These are phyloP conservation scores for Jatropha podagrica DNA, from an alignment of 441 rosid genomes.

Conservation along the genomic window DNA sequence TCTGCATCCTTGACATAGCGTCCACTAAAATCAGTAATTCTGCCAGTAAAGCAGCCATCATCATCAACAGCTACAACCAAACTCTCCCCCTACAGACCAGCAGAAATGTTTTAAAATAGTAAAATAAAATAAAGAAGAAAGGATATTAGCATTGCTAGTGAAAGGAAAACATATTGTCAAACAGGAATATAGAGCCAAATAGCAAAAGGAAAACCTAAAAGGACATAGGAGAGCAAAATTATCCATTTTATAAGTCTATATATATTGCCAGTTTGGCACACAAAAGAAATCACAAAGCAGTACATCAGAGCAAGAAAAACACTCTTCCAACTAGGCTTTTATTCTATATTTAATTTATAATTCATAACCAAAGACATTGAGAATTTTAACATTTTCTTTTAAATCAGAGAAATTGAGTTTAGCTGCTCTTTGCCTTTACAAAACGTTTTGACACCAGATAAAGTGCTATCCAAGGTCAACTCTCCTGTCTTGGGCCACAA, in stretches of 20 bases:
- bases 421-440: background rate
- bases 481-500: background rate
- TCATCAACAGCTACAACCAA: slow-evolving; percentile 94
- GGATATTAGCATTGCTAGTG: background rate
- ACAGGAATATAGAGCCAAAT: background rate
- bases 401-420: background rate
- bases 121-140: slow-evolving; percentile 8
- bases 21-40: slow-evolving; percentile 73
- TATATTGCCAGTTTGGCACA: background rate
- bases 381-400: background rate
- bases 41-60: slow-evolving; percentile 87
- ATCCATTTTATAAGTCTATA: background rate
- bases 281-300: background rate
- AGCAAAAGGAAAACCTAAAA: background rate
- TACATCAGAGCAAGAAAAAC: background rate
- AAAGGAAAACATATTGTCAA: background rate
- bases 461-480: background rate
- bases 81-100: slow-evolving; percentile 61
- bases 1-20: slow-evolving; percentile 93
- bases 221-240: background rate
- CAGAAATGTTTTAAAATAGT: slow-evolving; percentile 11
- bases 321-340: background rate
- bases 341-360: background rate
- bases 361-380: background rate
- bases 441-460: background rate